Evolutionary conservation across 805 yeast genomes (phyloP), one percentile per base, ranked within the genome.

Genomic region (Cyberlindnera maclurae): DNA sequence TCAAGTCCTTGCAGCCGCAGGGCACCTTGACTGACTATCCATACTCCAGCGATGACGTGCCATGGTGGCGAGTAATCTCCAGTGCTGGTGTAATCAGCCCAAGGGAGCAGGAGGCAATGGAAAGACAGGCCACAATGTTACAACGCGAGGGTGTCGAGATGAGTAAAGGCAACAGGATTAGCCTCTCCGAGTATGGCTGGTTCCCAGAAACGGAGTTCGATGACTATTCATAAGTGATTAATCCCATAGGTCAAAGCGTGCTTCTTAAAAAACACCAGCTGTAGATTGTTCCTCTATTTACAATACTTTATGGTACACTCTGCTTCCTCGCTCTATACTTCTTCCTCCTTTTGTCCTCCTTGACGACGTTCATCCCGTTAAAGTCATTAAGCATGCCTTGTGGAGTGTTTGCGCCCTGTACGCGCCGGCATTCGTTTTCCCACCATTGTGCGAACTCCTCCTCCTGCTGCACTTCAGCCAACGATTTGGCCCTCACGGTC

Each of bases 391-490:
- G 13, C 50, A 63, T 47, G 39, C 63, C 63, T 18, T 52, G 52
- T 54, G n/a, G n/a, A n/a, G n/a, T n/a, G n/a, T n/a, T n/a, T n/a
- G 24, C 24, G 8, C 24, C 24, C 24, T 82, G 90, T 7, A 81
- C 82, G 37, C 71, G 66, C n/a, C 67, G 66, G 39, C 86, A 70
- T 52, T 88, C 96, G 46, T 75, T 77, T 28, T 75, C 82, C 89
- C 95, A 88, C 96, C 96, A 88, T 43, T 64, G 71, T 22, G 80
- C 88, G 64, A 88, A 88, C 53, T 80, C 87, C 52, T 84, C 85
- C 46, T 88, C 96, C 47, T 79, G 80, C 53, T 79, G 81, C 33
- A 82, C 72, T 41, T 88, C 95, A 33, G 74, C 78, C 31, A 84
- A 58, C 2, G 84, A 67, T 39, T 67, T 67, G 24, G 32, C 35